These are phyloP conservation scores for Bimuria novae-zelandiae DNA, from an alignment of 2,329 filamentous ascomycete species.

Conservation along the genomic window DNA sequence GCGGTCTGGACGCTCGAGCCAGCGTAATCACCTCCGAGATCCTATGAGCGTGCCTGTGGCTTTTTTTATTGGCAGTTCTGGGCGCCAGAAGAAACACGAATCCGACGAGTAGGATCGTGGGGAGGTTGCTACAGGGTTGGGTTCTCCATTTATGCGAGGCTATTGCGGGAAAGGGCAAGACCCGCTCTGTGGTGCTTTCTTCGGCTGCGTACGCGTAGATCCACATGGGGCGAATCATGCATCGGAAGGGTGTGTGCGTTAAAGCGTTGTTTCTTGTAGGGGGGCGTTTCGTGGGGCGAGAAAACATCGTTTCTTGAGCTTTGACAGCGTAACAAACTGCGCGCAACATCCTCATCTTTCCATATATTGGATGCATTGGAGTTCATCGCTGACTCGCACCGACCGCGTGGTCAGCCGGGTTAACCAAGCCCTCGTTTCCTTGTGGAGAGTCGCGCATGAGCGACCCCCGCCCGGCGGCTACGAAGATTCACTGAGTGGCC, in stretches of 20 bases:
- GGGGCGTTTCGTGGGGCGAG: neutral
- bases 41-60: neutral
- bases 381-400: conserved; percentile 1
- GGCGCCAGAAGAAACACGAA: conserved; percentile 14
- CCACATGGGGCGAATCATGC: conserved; percentile 2
- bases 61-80: conserved; percentile 13
- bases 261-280: neutral
- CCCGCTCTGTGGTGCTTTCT: conserved; percentile 6
- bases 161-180: neutral
- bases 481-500: conserved; percentile 36
- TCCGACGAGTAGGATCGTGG: conserved; percentile 2
- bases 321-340: too few species aligned
- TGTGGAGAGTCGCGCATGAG: conserved; percentile 10
- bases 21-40: conserved; percentile 4
- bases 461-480: conserved; percentile 43
- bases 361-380: neutral
- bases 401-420: conserved; percentile 4
- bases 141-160: conserved; percentile 7
- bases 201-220: conserved; percentile 7
- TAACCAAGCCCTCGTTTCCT: neutral
- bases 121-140: conserved; percentile 10
- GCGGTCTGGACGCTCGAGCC: conserved; percentile 6
- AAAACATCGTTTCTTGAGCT: conserved; percentile 4
- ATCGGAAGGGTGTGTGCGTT: neutral
- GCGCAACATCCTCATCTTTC: neutral